phyloP scores from a whole-genome alignment of 2,329 filamentous ascomycete species.

The Beauveria asiatica region DNA sequence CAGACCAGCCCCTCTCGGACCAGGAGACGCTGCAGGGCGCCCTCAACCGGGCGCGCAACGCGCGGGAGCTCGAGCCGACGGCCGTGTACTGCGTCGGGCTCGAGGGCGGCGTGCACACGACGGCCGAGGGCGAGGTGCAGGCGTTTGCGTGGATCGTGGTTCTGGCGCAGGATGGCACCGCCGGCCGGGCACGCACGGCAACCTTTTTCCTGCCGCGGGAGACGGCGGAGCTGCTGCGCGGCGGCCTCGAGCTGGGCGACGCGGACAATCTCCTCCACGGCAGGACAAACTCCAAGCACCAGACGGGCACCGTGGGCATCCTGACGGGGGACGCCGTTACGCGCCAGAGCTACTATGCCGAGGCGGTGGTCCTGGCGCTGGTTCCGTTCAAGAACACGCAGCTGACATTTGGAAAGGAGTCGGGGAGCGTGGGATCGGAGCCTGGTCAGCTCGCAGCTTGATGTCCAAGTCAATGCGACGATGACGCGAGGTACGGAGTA shows the following conservation, averaged over 20 bases:
- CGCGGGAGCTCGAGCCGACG: constrained; percentile 20
- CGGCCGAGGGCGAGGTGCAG: constrained; percentile 18
- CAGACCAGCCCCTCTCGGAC: constrained; percentile 31
- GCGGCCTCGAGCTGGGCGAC: constrained; percentile 31
- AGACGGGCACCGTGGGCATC: constrained; percentile 31
- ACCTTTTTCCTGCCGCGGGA: constrained; percentile 30
- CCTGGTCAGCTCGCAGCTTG: background rate
- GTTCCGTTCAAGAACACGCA: constrained; percentile 31
- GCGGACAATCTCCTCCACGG: constrained; percentile 32
- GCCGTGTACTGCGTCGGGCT: constrained; percentile 34
- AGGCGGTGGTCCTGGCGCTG: constrained; percentile 31
- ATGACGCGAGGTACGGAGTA: too few species aligned
- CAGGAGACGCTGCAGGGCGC: constrained; percentile 30
- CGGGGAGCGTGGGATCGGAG: background rate
- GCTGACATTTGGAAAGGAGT: constrained; percentile 21
- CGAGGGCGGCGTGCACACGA: constrained; percentile 31
- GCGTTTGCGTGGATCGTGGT: constrained; percentile 35
- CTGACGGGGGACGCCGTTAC: constrained; percentile 30
- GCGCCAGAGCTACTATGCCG: constrained; percentile 28
- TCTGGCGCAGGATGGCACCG: constrained; percentile 18
- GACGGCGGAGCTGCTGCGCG: constrained; percentile 25
- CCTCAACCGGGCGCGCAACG: constrained; percentile 27
- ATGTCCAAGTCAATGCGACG: background rate
- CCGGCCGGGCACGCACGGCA: constrained; percentile 30
- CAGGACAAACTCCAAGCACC: constrained; percentile 28